Percentiles rank a stretch among this genome's conserved stretches.
phyloP scores from a whole-genome alignment of 2,329 filamentous ascomycete genomes.

The Aspergillus neoniger region DNA sequence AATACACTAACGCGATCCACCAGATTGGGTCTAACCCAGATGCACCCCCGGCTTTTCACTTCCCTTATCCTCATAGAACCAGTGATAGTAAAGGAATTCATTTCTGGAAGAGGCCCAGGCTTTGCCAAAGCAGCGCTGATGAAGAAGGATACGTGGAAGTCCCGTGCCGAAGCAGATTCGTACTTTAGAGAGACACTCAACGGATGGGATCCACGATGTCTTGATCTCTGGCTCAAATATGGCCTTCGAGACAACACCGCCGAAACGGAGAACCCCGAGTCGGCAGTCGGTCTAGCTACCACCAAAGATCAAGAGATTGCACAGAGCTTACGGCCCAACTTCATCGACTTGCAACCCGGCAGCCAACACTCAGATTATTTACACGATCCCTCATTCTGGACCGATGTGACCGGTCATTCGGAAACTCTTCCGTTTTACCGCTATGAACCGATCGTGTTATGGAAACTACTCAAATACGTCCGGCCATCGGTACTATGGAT shows the following conservation, averaged over 20 bases:
- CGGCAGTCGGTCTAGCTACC: constrained; percentile 64
- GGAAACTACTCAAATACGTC: neutral
- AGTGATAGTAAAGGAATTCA: constrained; percentile 4
- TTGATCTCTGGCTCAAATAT: constrained; percentile 14
- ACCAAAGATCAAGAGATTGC: constrained; percentile 76
- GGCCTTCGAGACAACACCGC: constrained; percentile 12
- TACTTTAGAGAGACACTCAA: constrained; percentile 7
- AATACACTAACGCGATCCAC: neutral
- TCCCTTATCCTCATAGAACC: constrained; percentile 73
- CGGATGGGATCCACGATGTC: constrained; percentile 14
- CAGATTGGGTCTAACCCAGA: constrained; percentile 61
- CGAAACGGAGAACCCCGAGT: neutral
- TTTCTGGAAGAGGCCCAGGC: neutral
- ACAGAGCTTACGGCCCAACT: constrained; percentile 34
- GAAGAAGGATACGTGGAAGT: constrained; percentile 14
- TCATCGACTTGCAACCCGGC: neutral
- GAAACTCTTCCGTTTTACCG: constrained; percentile 4
- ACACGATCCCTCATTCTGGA: neutral
- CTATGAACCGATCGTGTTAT: neutral
- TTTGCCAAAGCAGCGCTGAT: neutral
- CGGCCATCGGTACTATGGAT: constrained; percentile 10
- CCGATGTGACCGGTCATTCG: neutral
- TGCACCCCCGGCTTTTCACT: constrained; percentile 75
- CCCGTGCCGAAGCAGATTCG: constrained; percentile 1
- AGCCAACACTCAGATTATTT: neutral